Conservation (phyloP, 768 basidiomycete species). For the Lactarius akahatsu region DNA sequence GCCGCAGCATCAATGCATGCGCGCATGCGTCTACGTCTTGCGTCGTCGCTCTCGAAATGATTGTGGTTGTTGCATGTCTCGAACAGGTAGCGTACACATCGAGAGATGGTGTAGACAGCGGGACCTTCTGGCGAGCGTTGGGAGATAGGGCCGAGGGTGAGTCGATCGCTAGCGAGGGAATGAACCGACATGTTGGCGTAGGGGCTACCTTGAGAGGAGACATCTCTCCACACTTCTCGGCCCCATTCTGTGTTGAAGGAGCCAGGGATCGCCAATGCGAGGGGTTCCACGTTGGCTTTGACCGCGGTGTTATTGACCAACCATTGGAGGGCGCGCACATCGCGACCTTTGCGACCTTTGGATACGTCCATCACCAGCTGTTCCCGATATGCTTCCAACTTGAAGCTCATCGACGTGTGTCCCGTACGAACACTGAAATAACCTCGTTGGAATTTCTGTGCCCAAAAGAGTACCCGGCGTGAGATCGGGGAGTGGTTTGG, state of each 20-base stretch:
- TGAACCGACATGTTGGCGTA: neutral
- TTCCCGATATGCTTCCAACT: neutral
- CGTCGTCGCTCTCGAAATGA: neutral
- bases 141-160: no score
- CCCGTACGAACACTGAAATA: neutral
- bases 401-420: neutral
- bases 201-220: neutral
- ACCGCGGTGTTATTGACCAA: neutral
- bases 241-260: constrained; percentile 10
- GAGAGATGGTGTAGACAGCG: neutral
- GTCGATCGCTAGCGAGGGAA: neutral
- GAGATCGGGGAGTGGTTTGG: neutral
- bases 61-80: neutral
- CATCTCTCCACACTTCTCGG: neutral
- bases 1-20: constrained; percentile 5
- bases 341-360: neutral
- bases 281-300: neutral
- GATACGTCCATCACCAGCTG: neutral
- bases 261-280: constrained; percentile 3
- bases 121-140: neutral
- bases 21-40: neutral
- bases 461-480: neutral
- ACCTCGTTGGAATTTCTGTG: neutral
- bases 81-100: neutral
- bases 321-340: constrained; percentile 5